A percentile compares a stretch with the other conserved stretches of the same genome.
Conservation (phyloP, 2,329 filamentous ascomycete genomes). For the Calonectria ilicicola region DNA sequence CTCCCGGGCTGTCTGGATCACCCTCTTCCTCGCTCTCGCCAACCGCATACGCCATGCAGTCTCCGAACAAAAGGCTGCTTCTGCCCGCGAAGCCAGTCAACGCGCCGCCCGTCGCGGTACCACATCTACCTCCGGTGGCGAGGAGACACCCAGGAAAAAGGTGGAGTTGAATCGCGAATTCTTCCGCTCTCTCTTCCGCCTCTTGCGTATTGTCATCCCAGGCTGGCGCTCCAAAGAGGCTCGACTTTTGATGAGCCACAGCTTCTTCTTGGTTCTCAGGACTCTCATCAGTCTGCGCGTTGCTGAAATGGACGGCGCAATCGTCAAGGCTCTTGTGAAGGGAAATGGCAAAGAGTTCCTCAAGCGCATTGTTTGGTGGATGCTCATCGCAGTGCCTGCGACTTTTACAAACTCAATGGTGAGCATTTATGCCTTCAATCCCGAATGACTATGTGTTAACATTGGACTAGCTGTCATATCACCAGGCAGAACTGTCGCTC, state of each 20-base stretch:
- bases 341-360: slow-evolving; percentile 93
- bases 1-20: slow-evolving; percentile 85
- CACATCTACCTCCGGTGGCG: slow-evolving; percentile 53
- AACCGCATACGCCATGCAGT: slow-evolving; percentile 94
- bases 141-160: slow-evolving; percentile 72
- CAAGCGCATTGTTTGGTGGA: slow-evolving; percentile 94
- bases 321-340: slow-evolving; percentile 92
- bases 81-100: slow-evolving; percentile 73
- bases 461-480: slow-evolving; percentile 82
- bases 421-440: slow-evolving; percentile 44
- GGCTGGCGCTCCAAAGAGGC: slow-evolving; percentile 92
- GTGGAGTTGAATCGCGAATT: slow-evolving; percentile 92
- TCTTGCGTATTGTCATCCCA: slow-evolving; percentile 90
- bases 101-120: slow-evolving; percentile 61
- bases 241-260: slow-evolving; percentile 88
- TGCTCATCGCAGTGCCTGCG: slow-evolving; percentile 94
- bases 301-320: slow-evolving; percentile 91
- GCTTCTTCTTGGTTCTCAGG: slow-evolving; percentile 88
- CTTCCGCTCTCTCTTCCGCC: slow-evolving; percentile 78
- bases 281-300: slow-evolving; percentile 96
- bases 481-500: slow-evolving; percentile 93
- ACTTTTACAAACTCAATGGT: slow-evolving; percentile 99
- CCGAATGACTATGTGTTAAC: slow-evolving; percentile 19
- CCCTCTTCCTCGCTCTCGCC: slow-evolving; percentile 81
- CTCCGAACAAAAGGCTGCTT: slow-evolving; percentile 90